phyloP scores from a whole-genome alignment of 1,284 basidiomycete genomes.

The Melampsora americana region DNA sequence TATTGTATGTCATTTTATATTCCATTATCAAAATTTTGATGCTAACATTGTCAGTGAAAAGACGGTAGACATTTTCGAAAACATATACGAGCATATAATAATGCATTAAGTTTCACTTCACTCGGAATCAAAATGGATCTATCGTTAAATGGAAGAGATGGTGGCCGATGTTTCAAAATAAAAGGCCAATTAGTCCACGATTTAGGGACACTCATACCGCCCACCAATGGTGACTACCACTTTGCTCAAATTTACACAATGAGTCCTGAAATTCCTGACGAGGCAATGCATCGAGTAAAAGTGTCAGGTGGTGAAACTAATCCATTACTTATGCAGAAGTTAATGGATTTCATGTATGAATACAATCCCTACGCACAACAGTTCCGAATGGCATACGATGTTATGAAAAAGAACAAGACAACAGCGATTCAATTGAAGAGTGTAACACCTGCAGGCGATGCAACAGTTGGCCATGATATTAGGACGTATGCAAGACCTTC shows the following conservation, averaged over 20 bases:
- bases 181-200: no score
- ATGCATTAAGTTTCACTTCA: not conserved
- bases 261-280: not conserved
- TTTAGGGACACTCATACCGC: no score
- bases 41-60: not conserved
- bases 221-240: not conserved
- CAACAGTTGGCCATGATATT: not conserved
- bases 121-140: not conserved
- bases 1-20: no score
- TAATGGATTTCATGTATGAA: not conserved
- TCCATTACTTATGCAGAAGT: not conserved
- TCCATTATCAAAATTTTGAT: no score
- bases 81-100: not conserved
- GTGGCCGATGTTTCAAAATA: no score
- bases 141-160: not conserved
- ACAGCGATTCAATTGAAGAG: not conserved
- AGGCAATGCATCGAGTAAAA: not conserved
- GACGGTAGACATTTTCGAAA: not conserved
- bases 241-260: conserved; percentile 13
- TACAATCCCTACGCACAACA: not conserved
- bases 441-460: no score
- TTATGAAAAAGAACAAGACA: not conserved
- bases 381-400: not conserved
- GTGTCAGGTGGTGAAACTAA: not conserved
- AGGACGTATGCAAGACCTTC: not conserved